Evolutionary conservation across 169 alveolate species (phyloP), one percentile per base, ranked within the genome.

Genomic region (Fabrea salina): DNA sequence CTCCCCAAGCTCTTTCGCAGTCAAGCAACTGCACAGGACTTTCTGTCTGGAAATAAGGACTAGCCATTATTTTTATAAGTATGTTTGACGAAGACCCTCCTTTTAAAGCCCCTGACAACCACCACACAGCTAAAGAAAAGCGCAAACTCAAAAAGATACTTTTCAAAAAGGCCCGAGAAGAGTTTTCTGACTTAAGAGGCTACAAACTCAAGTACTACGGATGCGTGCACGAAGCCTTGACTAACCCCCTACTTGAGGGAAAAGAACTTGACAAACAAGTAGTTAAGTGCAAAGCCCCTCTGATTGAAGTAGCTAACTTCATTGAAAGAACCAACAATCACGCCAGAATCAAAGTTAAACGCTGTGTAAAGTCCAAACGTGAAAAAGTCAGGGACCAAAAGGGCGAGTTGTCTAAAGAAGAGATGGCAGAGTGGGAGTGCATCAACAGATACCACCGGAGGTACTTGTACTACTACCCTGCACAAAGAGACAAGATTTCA

Each of bases 1-100:
- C 74, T n/a, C 67, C 39, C 83, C 85, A 89, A 0, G 94, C 85
- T n/a, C 79, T 41, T 0, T 68, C 49, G 25, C 86, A 76, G 0
- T 86, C 83, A 32, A 82, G 58, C 4, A 27, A 11, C 6, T 59
- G 64, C 22, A 82, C 59, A 3, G 82, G 67, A 40, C 79, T 49
- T 8, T 53, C 49, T 47, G 71, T 53, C 6, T 58, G 72, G 61
- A 82, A 59, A 37, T 57, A 37, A 50, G 87, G 87, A 27, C n/a
- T 59, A 4, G 79, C 68, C 68, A 59, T 59, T 41, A 25, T 16
- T 47, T 71, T 6, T 44, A 44, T 44, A n/a, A n/a, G n/a, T n/a
- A 61, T 61, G 75, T 61, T 61, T 61, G 75, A 61, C 27, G 19
- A 22, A 35, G 56, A 61, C 54, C 30, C 47, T 16, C 75, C 49